Evolutionary conservation across 371 early-diverging fungal genomes (phyloP).

Genomic region (Zopfochytrium polystomum): DNA sequence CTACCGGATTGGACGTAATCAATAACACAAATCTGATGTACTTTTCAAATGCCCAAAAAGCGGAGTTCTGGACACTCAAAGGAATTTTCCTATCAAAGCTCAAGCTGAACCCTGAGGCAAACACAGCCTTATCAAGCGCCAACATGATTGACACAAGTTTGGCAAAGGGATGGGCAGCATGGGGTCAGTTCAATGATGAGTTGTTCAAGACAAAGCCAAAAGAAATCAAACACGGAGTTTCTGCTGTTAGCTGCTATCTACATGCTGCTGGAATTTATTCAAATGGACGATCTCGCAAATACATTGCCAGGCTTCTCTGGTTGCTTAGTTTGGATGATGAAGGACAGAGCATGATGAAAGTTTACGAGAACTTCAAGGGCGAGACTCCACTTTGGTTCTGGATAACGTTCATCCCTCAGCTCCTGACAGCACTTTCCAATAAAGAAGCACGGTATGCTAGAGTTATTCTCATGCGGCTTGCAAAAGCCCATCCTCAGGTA

Average conservation of each 20-base stretch:
- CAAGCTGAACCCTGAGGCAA: conserved; percentile 83
- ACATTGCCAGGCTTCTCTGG: conserved; percentile 89
- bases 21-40: conserved; percentile 97
- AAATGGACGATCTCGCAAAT: conserved; percentile 83
- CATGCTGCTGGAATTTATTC: conserved; percentile 91
- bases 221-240: conserved; percentile 78
- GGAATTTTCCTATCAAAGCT: conserved; percentile 91
- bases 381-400: conserved; percentile 96
- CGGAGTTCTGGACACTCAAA: conserved; percentile 97
- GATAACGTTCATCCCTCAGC: conserved; percentile 96
- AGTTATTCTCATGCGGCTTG: conserved; percentile 83
- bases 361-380: conserved; percentile 84
- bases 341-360: conserved; percentile 68
- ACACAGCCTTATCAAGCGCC: conserved; percentile 89
- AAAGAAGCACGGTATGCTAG: conserved; percentile 79
- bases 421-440: conserved; percentile 73
- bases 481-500: conserved; percentile 93
- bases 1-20: conserved; percentile 94
- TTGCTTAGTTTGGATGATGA: conserved; percentile 86
- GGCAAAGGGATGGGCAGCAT: conserved; percentile 95
- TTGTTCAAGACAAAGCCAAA: conserved; percentile 79
- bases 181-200: conserved; percentile 94
- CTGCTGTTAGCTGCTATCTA: conserved; percentile 95
- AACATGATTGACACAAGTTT: conserved; percentile 86
- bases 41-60: conserved; percentile 89